Percentiles rank a stretch among this genome's conserved stretches.
These are phyloP conservation scores for Achaetomiella virescens DNA, from an alignment of 495 filamentous ascomycete species.

Conservation along the genomic window DNA sequence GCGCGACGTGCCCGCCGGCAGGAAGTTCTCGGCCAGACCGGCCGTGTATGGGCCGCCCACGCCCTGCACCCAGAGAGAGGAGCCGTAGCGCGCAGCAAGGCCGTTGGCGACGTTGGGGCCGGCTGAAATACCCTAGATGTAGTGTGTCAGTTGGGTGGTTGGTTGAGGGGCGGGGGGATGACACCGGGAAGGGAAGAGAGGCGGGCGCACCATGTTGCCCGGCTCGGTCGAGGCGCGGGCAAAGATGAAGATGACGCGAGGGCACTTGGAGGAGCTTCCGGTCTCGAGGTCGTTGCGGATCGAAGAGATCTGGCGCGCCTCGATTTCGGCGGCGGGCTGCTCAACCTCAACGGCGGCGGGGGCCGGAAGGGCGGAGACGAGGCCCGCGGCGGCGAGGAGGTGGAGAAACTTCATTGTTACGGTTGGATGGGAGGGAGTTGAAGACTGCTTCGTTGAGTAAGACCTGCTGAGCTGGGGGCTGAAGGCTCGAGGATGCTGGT, in stretches of 20 bases:
- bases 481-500: background rate
- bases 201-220: conserved; percentile 46
- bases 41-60: conserved; percentile 34
- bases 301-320: conserved; percentile 2
- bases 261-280: conserved; percentile 27
- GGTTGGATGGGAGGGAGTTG: background rate
- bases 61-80: conserved; percentile 28
- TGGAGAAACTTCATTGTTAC: conserved; percentile 12
- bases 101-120: conserved; percentile 24
- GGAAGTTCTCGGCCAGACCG: conserved; percentile 30
- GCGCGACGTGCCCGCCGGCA: conserved; percentile 27
- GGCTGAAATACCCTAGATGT: conserved; percentile 19
- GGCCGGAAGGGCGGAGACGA: conserved; percentile 9
- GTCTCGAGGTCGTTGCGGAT: conserved; percentile 6
- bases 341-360: background rate
- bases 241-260: conserved; percentile 46
- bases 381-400: conserved; percentile 8
- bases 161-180: background rate
- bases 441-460: background rate
- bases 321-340: background rate
- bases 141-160: conserved; percentile 1
- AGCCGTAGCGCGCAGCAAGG: conserved; percentile 25
- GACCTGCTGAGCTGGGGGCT: background rate
- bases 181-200: background rate
- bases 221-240: conserved; percentile 34